phyloP scores from a whole-genome alignment of 2,329 filamentous ascomycete genomes.

The Neofusicoccum sp. region DNA sequence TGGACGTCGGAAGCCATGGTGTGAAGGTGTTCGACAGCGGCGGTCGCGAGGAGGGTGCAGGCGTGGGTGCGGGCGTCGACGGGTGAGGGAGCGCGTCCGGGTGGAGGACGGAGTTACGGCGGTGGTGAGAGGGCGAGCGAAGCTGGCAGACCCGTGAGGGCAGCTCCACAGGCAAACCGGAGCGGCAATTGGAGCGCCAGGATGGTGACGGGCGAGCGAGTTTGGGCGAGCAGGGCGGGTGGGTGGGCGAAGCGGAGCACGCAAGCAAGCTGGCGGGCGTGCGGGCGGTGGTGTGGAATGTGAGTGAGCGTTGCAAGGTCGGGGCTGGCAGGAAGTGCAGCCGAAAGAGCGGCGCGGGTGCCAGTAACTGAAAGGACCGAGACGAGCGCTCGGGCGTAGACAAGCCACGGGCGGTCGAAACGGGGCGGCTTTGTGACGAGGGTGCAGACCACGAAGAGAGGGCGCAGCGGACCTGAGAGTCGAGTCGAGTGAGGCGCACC shows the following conservation, averaged over 20 bases:
- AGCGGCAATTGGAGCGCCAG: conserved; percentile 14
- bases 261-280: conserved; percentile 9
- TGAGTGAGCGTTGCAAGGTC: conserved; percentile 13
- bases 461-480: too few species aligned
- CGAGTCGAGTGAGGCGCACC: too few species aligned
- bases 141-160: conserved; percentile 19
- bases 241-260: background rate
- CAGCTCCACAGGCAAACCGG: conserved; percentile 18
- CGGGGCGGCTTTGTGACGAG: too few species aligned
- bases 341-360: conserved; percentile 1
- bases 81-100: conserved; percentile 10
- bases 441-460: too few species aligned
- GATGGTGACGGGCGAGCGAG: background rate
- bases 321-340: conserved; percentile 17
- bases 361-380: too few species aligned
- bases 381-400: too few species aligned
- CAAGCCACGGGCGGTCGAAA: too few species aligned
- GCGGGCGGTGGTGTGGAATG: conserved; percentile 11
- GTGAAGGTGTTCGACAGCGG: background rate
- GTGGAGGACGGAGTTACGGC: conserved; percentile 6
- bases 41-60: background rate
- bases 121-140: conserved; percentile 12
- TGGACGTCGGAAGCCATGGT: conserved; percentile 36
- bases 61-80: background rate
- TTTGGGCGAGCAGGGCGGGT: background rate